A percentile compares a stretch with the other conserved stretches of the same genome.
These are phyloP conservation scores for Chrysanthemum seticuspe DNA, from an alignment of 129 eudicot genomes.

Conservation along the genomic window DNA sequence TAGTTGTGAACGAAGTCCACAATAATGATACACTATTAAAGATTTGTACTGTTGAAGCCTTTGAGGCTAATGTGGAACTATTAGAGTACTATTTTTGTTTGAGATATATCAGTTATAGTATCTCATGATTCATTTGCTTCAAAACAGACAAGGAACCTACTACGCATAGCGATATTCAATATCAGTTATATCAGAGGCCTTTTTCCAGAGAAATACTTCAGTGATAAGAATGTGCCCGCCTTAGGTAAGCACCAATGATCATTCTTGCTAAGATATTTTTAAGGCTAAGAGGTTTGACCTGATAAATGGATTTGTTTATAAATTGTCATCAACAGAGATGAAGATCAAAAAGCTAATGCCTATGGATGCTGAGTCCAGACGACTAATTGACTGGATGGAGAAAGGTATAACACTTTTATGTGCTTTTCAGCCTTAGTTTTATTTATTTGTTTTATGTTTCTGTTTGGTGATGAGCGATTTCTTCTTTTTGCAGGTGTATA, in stretches of 20 bases:
- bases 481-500: constrained; percentile 67
- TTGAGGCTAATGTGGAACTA: constrained; percentile 10
- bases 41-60: constrained; percentile 9
- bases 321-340: constrained; percentile 65
- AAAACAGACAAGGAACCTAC: constrained; percentile 92
- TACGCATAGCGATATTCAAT: constrained; percentile 94
- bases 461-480: not conserved
- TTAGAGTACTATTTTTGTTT: constrained; percentile 11
- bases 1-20: no score
- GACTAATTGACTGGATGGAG: constrained; percentile 99
- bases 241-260: constrained; percentile 48
- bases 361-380: constrained; percentile 93
- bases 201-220: constrained; percentile 95
- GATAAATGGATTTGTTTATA: constrained; percentile 7
- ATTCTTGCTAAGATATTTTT: not conserved
- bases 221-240: constrained; percentile 89
- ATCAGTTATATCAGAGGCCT: constrained; percentile 98
- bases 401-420: constrained; percentile 53
- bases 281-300: constrained; percentile 22
- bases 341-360: constrained; percentile 99
- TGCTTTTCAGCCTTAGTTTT: constrained; percentile 4
- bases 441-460: constrained; percentile 6
- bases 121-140: constrained; percentile 17
- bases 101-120: constrained; percentile 14
- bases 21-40: not conserved